Conservation (phyloP, 1,139 yeast genomes). For the Suhomyces ambrosiae region DNA sequence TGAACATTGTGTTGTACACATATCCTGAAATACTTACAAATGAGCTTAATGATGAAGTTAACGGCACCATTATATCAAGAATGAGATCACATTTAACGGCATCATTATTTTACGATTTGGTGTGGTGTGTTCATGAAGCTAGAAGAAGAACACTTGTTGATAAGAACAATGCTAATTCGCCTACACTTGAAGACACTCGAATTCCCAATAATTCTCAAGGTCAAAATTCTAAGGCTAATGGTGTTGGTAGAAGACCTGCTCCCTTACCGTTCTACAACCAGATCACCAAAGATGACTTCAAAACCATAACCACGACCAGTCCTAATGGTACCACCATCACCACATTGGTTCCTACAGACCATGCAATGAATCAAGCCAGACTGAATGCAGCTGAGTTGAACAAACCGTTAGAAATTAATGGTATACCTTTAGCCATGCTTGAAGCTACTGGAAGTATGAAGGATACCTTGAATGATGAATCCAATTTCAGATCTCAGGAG, state of each 20-base stretch:
- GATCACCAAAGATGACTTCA: constrained; percentile 88
- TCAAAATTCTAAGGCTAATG: constrained; percentile 3
- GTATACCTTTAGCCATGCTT: constrained; percentile 77
- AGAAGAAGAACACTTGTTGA: constrained; percentile 67
- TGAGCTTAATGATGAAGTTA: constrained; percentile 26
- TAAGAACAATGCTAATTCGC: constrained; percentile 27
- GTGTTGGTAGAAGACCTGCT: constrained; percentile 39
- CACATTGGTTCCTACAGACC: constrained; percentile 83
- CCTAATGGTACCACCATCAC: constrained; percentile 93
- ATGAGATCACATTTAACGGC: constrained; percentile 95
- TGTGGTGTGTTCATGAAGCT: constrained; percentile 95
- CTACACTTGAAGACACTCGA: constrained; percentile 8
- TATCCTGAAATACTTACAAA: constrained; percentile 78
- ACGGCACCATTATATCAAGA: constrained; percentile 70
- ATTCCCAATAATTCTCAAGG: constrained; percentile 2
- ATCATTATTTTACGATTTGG: constrained; percentile 85
- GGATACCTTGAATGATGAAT: constrained; percentile 20
- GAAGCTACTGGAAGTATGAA: constrained; percentile 76
- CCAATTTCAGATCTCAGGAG: neutral
- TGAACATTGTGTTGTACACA: constrained; percentile 82
- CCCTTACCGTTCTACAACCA: constrained; percentile 94
- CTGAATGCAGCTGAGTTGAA: constrained; percentile 59
- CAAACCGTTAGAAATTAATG: constrained; percentile 69
- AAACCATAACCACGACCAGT: constrained; percentile 80
- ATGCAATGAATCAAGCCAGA: constrained; percentile 61